Evolutionary conservation across 768 basidiomycete species (phyloP), one percentile per base, ranked within the genome.

Genomic region (Strobilomyces dryophilus): DNA sequence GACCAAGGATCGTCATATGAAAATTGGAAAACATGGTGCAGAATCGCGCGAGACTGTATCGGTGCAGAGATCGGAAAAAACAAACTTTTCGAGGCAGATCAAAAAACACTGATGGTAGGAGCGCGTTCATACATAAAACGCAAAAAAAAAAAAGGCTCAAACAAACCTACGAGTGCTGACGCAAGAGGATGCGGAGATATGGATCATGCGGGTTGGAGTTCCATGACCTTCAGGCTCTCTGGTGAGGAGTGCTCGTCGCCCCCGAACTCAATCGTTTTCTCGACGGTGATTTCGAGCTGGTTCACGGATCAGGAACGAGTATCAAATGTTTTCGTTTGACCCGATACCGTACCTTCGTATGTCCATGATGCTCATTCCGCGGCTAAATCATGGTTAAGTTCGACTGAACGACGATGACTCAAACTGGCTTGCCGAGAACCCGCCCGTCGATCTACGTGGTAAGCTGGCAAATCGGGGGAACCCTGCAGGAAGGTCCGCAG

Each of bases 211-310:
- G n/a, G 2, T 18, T 27, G 53, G 8, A 49, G 53, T 20, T 61
- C 59, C 11, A 29, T 37, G 17, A 51, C 43, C 10, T 53, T 53
- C 44, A 41, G 32, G 42, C 29, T 51, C 2, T 50, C 34, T 17
- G 43, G 21, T 21, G 52, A 39, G 10, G 41, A 37, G 5, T 24
- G 47, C 1, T 49, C 63, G 14, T 67, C 63, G 14, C 32, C 49
- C 14, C 58, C 67, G 31, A 67, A 57, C 14, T 67, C 58, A 20
- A 67, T 56, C 10, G 61, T 67, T 45, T 67, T 69, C 40, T 69
- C 61, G 1, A 67, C 58, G 10, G 61, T 69, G 17, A 67, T 67
- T 46, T 67, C 66, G 34, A 68, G 52, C 66, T 68, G 14, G 61
- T 42, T 35, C 26, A 29, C 4, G 1, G 8, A 20, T 18, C 4